Evolutionary conservation across 2,329 filamentous ascomycete genomes (phyloP).

Genomic region (Paraconiothyrium brasiliense): DNA sequence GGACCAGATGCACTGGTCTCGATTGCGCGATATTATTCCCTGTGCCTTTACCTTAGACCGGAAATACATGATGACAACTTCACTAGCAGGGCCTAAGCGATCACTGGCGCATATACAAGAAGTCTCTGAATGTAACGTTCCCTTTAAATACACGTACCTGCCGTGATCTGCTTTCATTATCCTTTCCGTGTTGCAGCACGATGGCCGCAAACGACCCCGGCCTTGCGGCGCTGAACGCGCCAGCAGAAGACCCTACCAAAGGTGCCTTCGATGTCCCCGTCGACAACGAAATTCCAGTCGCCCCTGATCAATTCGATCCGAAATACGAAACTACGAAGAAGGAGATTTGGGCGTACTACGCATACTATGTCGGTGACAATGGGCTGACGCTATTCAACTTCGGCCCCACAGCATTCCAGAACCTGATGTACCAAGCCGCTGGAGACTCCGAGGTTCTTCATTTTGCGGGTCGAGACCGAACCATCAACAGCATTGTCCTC

Average conservation of each 20-base stretch:
- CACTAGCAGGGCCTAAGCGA: constrained; percentile 13
- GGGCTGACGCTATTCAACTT: constrained; percentile 68
- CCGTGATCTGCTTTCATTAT: background rate
- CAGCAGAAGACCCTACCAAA: constrained; percentile 7
- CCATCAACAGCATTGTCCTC: constrained; percentile 32
- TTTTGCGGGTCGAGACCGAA: constrained; percentile 63
- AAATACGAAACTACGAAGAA: constrained; percentile 14
- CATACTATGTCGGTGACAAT: constrained; percentile 74
- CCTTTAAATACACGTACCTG: background rate
- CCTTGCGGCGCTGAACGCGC: constrained; percentile 1
- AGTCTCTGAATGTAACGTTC: background rate
- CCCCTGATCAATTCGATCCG: constrained; percentile 9
- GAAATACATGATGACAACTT: background rate
- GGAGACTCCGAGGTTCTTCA: constrained; percentile 61
- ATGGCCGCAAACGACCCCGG: constrained; percentile 10
- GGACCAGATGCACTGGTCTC: background rate
- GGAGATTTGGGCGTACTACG: constrained; percentile 31
- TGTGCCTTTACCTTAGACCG: background rate
- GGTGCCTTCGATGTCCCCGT: constrained; percentile 4
- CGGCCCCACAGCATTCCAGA: constrained; percentile 61
- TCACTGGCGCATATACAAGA: background rate
- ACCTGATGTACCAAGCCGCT: constrained; percentile 69
- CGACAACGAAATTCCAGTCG: constrained; percentile 1
- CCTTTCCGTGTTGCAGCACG: background rate
- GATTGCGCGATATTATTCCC: constrained; percentile 2